Evolutionary conservation across 129 eudicot species (phyloP), one percentile per base, ranked within the genome.

Genomic region (Flaveria linearis): DNA sequence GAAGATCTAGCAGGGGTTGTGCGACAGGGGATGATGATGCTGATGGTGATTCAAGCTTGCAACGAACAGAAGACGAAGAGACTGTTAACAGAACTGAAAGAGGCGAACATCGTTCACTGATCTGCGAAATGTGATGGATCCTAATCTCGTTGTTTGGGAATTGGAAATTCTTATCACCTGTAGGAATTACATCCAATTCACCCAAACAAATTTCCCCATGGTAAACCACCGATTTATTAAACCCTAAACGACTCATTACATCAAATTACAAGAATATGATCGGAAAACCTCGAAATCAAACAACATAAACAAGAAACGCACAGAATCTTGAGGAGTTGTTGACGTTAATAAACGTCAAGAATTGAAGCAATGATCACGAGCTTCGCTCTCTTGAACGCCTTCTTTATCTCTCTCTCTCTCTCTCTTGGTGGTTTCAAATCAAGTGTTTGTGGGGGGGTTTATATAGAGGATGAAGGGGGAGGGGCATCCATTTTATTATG

Each of bases 121-220:
- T 68, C 1, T 71, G 86, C 14, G 98, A 81, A n/a, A 88, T 69
- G 62, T 82, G 92, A 61, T 80, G 89, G 60, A 93, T 88, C 36
- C 95, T 89, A 68, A 93, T 93, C 78, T 90, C 96, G 68, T 90
- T 90, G 68, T 84, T 90, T 3, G 98, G 96, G 78, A 93, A 93
- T 15, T 76, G 85, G 50, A 89, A 89, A 46, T 60, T 78, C 64
- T 75, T 78, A 52, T 81, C 88, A 69, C 80, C 87, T 60, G 86
- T 74, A 2, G 84, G 84, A 61, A 93, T 68, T 47, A 84, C 71
- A 8, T 93, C 98, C 82, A 93, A 68, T 67, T 90, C 96, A 58
- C 98, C 96, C 73, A 93, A 69, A 75, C 84, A 76, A 11, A 78
- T 69, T 45, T 90, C 98, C 3, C 98, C 98, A 14, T 83, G 87